Percentiles rank a stretch among this genome's conserved stretches.
These are phyloP conservation scores for Ilex aquifolium DNA, from an alignment of 257 asterid species.

Conservation along the genomic window DNA sequence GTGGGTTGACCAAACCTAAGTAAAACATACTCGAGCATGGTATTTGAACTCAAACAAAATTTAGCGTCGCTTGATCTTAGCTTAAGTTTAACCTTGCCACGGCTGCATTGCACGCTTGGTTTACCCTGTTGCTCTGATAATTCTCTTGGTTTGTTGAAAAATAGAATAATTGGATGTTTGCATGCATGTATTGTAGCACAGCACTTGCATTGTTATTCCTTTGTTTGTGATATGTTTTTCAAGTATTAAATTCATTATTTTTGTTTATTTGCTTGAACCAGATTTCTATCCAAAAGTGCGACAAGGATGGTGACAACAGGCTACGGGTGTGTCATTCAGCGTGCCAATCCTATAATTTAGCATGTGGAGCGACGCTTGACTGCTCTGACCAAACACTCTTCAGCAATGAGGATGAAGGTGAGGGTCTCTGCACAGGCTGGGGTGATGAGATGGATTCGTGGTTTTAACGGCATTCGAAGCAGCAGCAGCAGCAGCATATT, in stretches of 20 bases:
- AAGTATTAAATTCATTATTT: constrained; percentile 2
- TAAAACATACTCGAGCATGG: too few species aligned
- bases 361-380: constrained; percentile 97
- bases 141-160: too few species aligned
- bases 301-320: constrained; percentile 82
- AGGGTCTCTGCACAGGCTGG: constrained; percentile 98
- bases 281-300: constrained; percentile 97
- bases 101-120: too few species aligned
- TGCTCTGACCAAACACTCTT: constrained; percentile 95
- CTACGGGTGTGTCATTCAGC: constrained; percentile 96
- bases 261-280: constrained; percentile 23
- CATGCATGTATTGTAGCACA: too few species aligned
- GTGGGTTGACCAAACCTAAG: too few species aligned
- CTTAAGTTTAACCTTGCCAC: too few species aligned
- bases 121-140: too few species aligned
- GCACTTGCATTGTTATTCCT: too few species aligned
- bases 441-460: constrained; percentile 82
- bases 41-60: too few species aligned
- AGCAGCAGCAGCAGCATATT: not conserved
- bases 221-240: not conserved
- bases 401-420: constrained; percentile 81
- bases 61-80: too few species aligned
- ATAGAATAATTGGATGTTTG: too few species aligned
- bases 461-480: constrained; percentile 30
- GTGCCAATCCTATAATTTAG: constrained; percentile 82